phyloP scores from a whole-genome alignment of 495 filamentous ascomycete genomes.

The Pyronema domesticum region DNA sequence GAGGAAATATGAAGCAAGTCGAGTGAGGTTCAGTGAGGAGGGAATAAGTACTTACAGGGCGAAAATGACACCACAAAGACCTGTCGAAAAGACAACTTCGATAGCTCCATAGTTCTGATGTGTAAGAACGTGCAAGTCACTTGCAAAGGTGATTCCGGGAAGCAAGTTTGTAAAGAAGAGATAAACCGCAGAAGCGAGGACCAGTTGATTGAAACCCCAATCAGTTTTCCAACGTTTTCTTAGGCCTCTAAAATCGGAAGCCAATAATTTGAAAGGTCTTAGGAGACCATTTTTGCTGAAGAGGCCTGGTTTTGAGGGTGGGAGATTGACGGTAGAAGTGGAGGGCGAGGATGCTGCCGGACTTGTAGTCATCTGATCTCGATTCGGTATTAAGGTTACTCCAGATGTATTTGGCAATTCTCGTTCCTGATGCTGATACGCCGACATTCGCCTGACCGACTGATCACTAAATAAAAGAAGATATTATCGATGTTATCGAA shows the following conservation, averaged over 20 bases:
- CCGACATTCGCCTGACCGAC: too few species aligned
- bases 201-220: constrained; percentile 55
- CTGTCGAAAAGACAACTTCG: constrained; percentile 55
- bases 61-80: constrained; percentile 49
- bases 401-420: too few species aligned
- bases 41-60: constrained; percentile 33
- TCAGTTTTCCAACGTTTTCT: constrained; percentile 40
- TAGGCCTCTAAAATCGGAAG: constrained; percentile 39
- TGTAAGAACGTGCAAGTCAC: constrained; percentile 49
- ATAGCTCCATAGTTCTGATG: constrained; percentile 52
- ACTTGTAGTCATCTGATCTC: too few species aligned
- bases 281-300: constrained; percentile 20
- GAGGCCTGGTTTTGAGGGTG: neutral
- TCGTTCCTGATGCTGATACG: too few species aligned
- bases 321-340: neutral
- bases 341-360: too few species aligned
- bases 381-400: too few species aligned
- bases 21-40: neutral
- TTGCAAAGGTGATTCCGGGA: constrained; percentile 56
- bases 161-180: constrained; percentile 62
- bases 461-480: too few species aligned
- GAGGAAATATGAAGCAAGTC: neutral
- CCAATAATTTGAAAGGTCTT: constrained; percentile 44
- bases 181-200: constrained; percentile 54
- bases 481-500: too few species aligned